Evolutionary conservation across 768 basidiomycete genomes (phyloP), one percentile per base, ranked within the genome.

Genomic region (Galerina sulciceps): DNA sequence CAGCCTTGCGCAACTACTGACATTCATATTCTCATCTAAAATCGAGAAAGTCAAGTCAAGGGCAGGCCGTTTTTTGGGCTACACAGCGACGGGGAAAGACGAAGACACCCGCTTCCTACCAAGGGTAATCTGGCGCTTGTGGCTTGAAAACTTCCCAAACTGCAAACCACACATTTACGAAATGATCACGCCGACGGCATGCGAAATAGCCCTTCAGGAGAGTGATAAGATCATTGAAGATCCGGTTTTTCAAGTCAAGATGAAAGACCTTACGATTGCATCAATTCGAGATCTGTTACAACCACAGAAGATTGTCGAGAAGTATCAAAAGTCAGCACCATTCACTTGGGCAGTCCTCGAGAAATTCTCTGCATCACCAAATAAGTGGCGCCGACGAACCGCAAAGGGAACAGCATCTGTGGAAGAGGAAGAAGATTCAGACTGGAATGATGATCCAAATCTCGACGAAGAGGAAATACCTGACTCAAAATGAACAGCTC

Each of bases 401-500:
- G n/a, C n/a, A 11, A 48, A 61, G n/a, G 13, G 54, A 23, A 53
- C 8, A 17, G 31, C 17, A 36, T 6, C 35, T 18, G 17, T 4
- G 17, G 35, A 35, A 8, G 36, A 35, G 13, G 14, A 51, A 35
- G 35, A 51, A 11, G 49, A n/a, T n/a, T n/a, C n/a, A n/a, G n/a
- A 51, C 35, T 51, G 49, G 49, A 34, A 51, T 2, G 67, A 68
- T 41, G 69, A 65, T 43, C 64, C 62, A 17, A 61, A 68, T 15
- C 67, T 60, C 6, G 51, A 58, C 15, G 63, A 65, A 34, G 57
- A 60, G n/a, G n/a, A n/a, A n/a, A n/a, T n/a, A n/a, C n/a, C n/a
- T n/a, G n/a, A n/a, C n/a, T n/a, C n/a, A n/a, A n/a, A n/a, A n/a
- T n/a, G n/a, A n/a, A n/a, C n/a, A n/a, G n/a, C n/a, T n/a, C n/a